Evolutionary conservation across 139 green algal species (phyloP).

Genomic region (Chlamydomonas sphaeroides): DNA sequence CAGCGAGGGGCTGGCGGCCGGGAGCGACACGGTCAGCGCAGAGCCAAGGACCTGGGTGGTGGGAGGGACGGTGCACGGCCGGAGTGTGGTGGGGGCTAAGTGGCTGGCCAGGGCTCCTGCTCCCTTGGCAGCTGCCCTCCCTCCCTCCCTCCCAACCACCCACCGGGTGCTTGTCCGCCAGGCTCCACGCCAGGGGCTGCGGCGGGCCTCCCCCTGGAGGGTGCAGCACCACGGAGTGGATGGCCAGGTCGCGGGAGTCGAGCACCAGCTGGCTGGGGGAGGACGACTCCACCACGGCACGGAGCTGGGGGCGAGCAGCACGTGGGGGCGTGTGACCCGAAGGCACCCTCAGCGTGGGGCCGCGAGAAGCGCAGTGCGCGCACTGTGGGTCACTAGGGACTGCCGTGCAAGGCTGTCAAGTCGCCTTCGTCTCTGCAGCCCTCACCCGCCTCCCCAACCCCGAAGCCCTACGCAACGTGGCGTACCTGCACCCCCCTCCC

Average conservation of each 20-base stretch:
- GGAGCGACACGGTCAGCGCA: slow-evolving; percentile 59
- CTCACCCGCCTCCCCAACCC: too few relatives aligned
- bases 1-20: slow-evolving; percentile 13
- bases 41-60: slow-evolving; percentile 61
- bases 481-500: background rate
- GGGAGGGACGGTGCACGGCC: background rate
- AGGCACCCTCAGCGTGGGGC: too few relatives aligned
- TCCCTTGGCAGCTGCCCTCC: too few relatives aligned
- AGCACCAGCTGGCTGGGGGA: slow-evolving; percentile 57
- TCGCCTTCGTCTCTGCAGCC: too few relatives aligned
- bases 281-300: slow-evolving; percentile 16
- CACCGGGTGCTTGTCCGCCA: background rate
- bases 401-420: too few relatives aligned
- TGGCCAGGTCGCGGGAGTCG: slow-evolving; percentile 67
- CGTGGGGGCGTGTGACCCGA: background rate
- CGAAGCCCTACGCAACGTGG: too few relatives aligned
- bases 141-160: background rate
- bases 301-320: slow-evolving; percentile 12
- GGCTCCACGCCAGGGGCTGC: background rate
- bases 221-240: slow-evolving; percentile 47
- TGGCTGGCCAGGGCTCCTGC: too few relatives aligned
- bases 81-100: too few relatives aligned
- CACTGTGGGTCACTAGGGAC: background rate
- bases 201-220: background rate
- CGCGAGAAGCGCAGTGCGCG: background rate